phyloP scores from a whole-genome alignment of 371 early-diverging fungal genomes.

The Rhizopus microsporus region DNA sequence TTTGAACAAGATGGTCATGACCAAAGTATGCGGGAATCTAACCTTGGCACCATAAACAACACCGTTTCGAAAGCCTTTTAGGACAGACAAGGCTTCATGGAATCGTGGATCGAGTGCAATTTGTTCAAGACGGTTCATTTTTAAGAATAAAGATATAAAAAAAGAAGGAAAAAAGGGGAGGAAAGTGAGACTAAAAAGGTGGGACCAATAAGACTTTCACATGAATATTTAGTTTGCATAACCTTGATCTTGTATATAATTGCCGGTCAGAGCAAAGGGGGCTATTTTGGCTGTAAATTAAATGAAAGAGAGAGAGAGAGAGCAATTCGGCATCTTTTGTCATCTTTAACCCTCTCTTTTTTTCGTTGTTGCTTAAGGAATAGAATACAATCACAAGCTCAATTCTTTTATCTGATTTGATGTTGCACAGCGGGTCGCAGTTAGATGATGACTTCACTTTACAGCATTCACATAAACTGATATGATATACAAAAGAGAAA shows the following conservation, averaged over 20 bases:
- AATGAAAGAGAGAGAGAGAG: no score
- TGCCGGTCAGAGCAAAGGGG: neutral
- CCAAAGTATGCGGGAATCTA: conserved; percentile 95
- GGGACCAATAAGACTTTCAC: neutral
- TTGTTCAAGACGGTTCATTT: conserved; percentile 50
- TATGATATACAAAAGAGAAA: no score
- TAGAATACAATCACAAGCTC: no score
- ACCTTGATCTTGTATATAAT: neutral
- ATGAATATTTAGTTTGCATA: neutral
- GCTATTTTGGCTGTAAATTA: no score
- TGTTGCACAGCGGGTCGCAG: no score
- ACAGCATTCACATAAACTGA: no score
- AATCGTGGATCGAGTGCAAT: conserved; percentile 70
- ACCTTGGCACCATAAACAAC: conserved; percentile 96
- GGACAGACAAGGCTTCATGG: conserved; percentile 81
- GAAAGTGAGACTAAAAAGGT: neutral
- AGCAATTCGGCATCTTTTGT: no score
- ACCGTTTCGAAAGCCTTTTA: conserved; percentile 96
- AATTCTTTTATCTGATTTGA: no score
- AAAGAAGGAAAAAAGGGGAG: no score
- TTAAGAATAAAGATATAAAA: neutral
- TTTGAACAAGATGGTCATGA: conserved; percentile 96
- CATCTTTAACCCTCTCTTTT: no score
- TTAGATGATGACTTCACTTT: no score
- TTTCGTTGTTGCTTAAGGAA: no score